Conservation (phyloP, 768 basidiomycete genomes). For the Hemileccinum rubropunctum region DNA sequence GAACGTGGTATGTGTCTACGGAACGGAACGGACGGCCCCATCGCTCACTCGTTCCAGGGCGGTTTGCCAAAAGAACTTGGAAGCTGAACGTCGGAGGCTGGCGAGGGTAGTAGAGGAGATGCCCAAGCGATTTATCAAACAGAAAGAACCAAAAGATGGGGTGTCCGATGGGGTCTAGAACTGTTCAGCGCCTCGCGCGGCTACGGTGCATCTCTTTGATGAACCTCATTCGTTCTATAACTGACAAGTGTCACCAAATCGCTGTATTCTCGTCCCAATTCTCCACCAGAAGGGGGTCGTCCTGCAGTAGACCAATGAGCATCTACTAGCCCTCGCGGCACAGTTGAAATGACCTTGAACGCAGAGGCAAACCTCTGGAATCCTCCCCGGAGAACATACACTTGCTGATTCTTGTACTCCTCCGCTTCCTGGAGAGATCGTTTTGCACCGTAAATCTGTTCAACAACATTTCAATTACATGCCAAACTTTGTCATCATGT, state of each 20-base stretch:
- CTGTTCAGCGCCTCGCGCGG: not conserved
- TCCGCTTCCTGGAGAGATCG: constrained; percentile 43
- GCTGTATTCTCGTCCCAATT: constrained; percentile 61
- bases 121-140: constrained; percentile 52
- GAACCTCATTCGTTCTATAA: not conserved
- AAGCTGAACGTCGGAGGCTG: constrained; percentile 53
- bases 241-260: constrained; percentile 47
- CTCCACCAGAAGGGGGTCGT: constrained; percentile 70
- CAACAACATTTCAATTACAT: constrained; percentile 7
- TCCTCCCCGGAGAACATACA: constrained; percentile 68
- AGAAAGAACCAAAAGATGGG: constrained; percentile 34
- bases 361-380: constrained; percentile 68
- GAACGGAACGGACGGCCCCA: not conserved
- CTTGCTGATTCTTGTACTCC: constrained; percentile 48
- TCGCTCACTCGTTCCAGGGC: constrained; percentile 43
- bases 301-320: constrained; percentile 32
- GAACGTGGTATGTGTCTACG: constrained; percentile 57
- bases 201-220: not conserved
- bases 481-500: not conserved
- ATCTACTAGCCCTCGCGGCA: no score
- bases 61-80: constrained; percentile 56
- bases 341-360: constrained; percentile 49
- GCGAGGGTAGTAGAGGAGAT: constrained; percentile 58
- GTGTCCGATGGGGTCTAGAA: constrained; percentile 8
- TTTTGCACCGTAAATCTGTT: constrained; percentile 70